Evolutionary conservation across 495 filamentous ascomycete species (phyloP), one percentile per base, ranked within the genome.

Genomic region (Letharia lupina): DNA sequence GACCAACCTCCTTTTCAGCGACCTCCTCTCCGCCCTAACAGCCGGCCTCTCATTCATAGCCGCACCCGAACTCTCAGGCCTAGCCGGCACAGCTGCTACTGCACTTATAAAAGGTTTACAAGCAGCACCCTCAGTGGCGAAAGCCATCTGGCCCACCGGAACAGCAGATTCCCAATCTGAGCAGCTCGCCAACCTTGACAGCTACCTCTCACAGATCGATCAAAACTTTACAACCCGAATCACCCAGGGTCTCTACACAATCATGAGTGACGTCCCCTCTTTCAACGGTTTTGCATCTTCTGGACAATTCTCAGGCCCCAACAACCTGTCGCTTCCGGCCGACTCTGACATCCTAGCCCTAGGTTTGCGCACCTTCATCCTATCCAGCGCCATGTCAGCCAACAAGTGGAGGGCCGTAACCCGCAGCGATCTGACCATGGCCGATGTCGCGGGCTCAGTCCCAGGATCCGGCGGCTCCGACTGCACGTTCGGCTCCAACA

Each of bases 251-350:
- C 45, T 66, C 7, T 50, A 47, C 28, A 28, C 28, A 3, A 35
- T 66, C 33, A 66, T 66, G 64, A 66, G 42, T 40, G 64, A 66
- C 42, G 58, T 66, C 11, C 64, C 37, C 2, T 60, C 64, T 11
- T 66, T 66, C 28, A 50, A 48, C 18, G 64, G 40, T 4, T 66
- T 66, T 57, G 64, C 42, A 3, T 60, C 58, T 2, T 39, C 54
- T 2, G 64, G 64, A 20, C 28, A 28, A 35, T 66, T 66, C 57
- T 66, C 64, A 20, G 45, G 58, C 35, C 54, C 52, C 40, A 60
- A 41, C 60, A 47, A 62, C 18, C 60, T 62, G 15, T 62, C 60
- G 4, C 40, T 62, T 2, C 42, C 63, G 1, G 37, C 7, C 2
- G 39, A 64, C 23, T 42, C 50, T 0, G 48, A 64, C 16, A 39